Evolutionary conservation across 768 basidiomycete species (phyloP).

Genomic region (Rhizopogon roseolus): DNA sequence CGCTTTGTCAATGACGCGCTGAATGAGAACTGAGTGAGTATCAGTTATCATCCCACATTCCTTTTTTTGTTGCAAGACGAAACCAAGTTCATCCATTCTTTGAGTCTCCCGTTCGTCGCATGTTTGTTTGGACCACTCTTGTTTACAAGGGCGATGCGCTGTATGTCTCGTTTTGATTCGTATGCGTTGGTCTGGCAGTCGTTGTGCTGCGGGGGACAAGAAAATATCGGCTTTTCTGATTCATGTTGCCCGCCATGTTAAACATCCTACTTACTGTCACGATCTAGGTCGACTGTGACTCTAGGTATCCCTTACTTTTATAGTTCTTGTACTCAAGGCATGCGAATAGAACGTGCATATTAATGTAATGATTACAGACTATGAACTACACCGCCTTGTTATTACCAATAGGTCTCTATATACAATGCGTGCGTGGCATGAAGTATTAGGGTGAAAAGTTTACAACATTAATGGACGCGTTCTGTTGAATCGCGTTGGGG

Average conservation of each 20-base stretch:
- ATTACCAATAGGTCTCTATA: background rate
- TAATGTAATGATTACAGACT: background rate
- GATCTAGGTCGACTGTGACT: background rate
- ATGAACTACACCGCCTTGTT: background rate
- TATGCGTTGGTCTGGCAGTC: conserved; percentile 31
- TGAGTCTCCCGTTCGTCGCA: conserved; percentile 44
- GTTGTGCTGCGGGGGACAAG: conserved; percentile 37
- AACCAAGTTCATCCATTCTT: conserved; percentile 87
- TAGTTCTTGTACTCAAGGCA: background rate
- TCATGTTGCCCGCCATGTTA: background rate
- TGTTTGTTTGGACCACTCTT: conserved; percentile 32
- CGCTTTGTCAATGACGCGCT: background rate
- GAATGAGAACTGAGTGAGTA: conserved; percentile 6
- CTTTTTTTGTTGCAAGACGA: conserved; percentile 40
- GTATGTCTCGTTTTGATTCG: conserved; percentile 45
- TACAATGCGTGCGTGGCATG: background rate
- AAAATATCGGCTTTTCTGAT: conserved; percentile 69
- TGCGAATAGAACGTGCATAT: background rate
- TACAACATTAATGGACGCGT: background rate
- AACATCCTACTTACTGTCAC: background rate
- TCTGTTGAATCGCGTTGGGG: background rate
- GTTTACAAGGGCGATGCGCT: conserved; percentile 29
- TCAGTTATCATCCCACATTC: background rate
- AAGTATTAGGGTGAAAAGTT: too few relatives aligned
- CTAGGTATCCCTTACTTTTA: too few relatives aligned